Evolutionary conservation across 2,329 filamentous ascomycete genomes (phyloP), one percentile per base, ranked within the genome.

Genomic region (Aaosphaeria arxii): DNA sequence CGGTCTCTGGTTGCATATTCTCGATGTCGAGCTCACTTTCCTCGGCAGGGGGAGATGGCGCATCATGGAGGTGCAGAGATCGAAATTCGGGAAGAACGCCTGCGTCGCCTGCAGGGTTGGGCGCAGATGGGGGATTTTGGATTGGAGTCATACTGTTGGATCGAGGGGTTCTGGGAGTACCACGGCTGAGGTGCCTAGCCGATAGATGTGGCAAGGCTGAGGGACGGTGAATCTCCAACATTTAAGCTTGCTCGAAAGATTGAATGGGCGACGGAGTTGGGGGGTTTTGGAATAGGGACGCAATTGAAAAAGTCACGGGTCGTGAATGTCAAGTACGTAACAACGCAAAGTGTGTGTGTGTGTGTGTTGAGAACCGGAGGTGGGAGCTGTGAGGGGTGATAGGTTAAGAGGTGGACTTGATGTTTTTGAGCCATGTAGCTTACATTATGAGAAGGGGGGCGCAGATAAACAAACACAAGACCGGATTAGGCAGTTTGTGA

Each of bases 1-100:
- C 91, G 2, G 84, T 84, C 44, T 86, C 77, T 4, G 90, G 84
- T 1, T 84, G 75, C 50, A 96, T 78, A 44, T 81, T 81, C 71
- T 88, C 88, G 52, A 95, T 80, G 66, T 91, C 86, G 69, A 88
- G 78, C 38, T 72, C 65, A 43, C 72, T 71, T 35, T 66, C 67
- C n/a, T 66, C 64, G 36, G 56, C 59, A 9, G 71, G 71, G 38
- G 68, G 70, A 28, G 69, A 70, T 7, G 69, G 69, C 6, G 67
- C 66, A 55, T 70, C 61, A 46, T 66, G 62, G 35, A 67, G 49
- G 33, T 54, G 59, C 11, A 70, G 57, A 30, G 56, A 58, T 28
- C 57, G 51, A 46, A 71, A 69, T 28, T 63, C 62, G 30, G 70
- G 70, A 40, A 72, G 62, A 7, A 71, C 68, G 41, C 69, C 70